phyloP scores from a whole-genome alignment of 2,329 filamentous ascomycete genomes.

The Clarireedia hainanense region DNA sequence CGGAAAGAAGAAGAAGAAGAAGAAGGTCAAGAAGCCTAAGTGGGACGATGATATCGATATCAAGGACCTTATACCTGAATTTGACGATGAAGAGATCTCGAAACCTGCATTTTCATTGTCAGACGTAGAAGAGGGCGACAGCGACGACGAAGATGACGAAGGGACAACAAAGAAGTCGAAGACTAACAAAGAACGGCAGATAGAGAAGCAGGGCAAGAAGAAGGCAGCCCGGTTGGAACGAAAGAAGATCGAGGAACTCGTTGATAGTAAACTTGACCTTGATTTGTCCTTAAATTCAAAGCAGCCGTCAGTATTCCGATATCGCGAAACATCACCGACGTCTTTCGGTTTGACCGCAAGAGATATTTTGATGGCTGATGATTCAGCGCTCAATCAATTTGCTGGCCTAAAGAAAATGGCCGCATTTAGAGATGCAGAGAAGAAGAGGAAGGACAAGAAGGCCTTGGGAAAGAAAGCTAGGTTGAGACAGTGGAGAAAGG shows the following conservation, averaged over 20 bases:
- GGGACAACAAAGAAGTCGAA: slow-evolving; percentile 47
- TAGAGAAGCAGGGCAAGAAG: slow-evolving; percentile 50
- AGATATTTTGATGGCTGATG: slow-evolving; percentile 86
- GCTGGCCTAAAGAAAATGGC: slow-evolving; percentile 93
- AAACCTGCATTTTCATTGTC: slow-evolving; percentile 48
- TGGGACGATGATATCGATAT: slow-evolving; percentile 99
- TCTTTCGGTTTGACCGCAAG: slow-evolving; percentile 82
- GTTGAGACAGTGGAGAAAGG: slow-evolving; percentile 73
- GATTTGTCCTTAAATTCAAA: slow-evolving; percentile 52
- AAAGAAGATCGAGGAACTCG: slow-evolving; percentile 73
- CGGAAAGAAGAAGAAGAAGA: slow-evolving; percentile 48
- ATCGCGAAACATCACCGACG: slow-evolving; percentile 87
- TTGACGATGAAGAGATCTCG: slow-evolving; percentile 51
- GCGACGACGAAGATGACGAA: slow-evolving; percentile 36
- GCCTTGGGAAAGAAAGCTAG: slow-evolving; percentile 86
- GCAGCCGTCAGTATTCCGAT: slow-evolving; percentile 59
- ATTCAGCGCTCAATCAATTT: slow-evolving; percentile 79
- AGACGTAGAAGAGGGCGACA: slow-evolving; percentile 36
- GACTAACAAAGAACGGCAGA: slow-evolving; percentile 52
- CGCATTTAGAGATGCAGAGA: slow-evolving; percentile 76
- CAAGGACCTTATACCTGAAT: slow-evolving; percentile 81
- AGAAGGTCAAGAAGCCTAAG: slow-evolving; percentile 68
- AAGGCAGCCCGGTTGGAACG: slow-evolving; percentile 74
- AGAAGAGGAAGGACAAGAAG: slow-evolving; percentile 86
- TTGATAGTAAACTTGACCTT: slow-evolving; percentile 74